These are phyloP conservation scores for Rhododendron williamsianum DNA, from an alignment of 148 eudicot species.

Conservation along the genomic window DNA sequence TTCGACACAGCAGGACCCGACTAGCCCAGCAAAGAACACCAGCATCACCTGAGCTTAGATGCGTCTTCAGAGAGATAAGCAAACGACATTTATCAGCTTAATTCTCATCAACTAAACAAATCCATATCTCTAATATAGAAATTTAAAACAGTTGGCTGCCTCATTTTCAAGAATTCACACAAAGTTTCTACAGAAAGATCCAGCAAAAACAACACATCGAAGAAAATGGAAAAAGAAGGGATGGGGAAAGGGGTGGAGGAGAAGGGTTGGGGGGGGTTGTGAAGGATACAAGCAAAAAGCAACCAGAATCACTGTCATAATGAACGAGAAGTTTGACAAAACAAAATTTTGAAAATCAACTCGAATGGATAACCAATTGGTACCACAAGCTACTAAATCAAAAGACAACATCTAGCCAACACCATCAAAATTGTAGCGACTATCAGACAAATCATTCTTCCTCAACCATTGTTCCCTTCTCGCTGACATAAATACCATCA, in stretches of 20 bases:
- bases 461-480: slow-evolving; percentile 38
- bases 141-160: background rate
- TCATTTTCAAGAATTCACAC: background rate
- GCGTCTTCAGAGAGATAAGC: background rate
- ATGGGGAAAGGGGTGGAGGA: no score
- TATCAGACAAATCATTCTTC: slow-evolving; percentile 26
- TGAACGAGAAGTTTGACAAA: background rate
- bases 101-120: background rate
- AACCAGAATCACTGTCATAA: background rate
- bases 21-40: background rate
- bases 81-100: background rate
- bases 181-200: background rate
- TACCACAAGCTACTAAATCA: background rate
- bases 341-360: slow-evolving; percentile 1
- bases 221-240: no score
- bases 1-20: background rate
- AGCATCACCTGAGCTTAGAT: background rate
- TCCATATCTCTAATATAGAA: background rate
- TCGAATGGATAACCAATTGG: background rate
- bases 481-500: slow-evolving; percentile 56
- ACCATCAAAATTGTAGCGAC: background rate
- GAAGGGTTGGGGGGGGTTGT: no score
- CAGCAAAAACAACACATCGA: background rate
- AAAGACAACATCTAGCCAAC: background rate
- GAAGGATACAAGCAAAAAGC: background rate